These are phyloP conservation scores for Thelonectria rubi DNA, from an alignment of 2,329 filamentous ascomycete genomes.

Conservation along the genomic window DNA sequence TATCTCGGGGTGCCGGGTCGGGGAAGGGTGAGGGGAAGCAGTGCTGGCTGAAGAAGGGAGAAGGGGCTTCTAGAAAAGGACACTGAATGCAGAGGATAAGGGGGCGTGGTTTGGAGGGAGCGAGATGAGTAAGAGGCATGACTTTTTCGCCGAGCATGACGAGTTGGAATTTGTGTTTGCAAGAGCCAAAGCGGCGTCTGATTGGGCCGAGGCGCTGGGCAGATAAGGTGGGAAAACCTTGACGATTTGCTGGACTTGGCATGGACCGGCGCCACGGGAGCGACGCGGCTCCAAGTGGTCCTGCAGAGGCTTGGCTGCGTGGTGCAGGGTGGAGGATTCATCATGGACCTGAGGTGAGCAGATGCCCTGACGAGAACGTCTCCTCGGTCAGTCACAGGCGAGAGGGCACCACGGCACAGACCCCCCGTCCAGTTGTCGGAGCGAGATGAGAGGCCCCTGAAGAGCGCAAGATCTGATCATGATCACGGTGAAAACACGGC, in stretches of 20 bases:
- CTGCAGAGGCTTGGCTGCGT: constrained; percentile 3
- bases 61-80: constrained; percentile 37
- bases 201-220: constrained; percentile 30
- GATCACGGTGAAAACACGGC: constrained; percentile 1
- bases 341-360: constrained; percentile 4
- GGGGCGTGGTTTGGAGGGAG: constrained; percentile 11
- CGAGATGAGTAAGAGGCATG: constrained; percentile 11
- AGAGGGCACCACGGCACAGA: too few species aligned
- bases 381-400: constrained; percentile 5
- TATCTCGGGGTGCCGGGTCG: too few species aligned
- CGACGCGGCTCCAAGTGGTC: constrained; percentile 29
- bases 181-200: constrained; percentile 22
- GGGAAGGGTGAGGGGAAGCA: neutral
- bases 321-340: neutral
- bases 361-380: neutral
- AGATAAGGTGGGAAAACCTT: constrained; percentile 37
- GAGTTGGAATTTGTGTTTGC: constrained; percentile 39
- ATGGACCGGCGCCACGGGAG: constrained; percentile 32
- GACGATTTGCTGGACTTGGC: constrained; percentile 27
- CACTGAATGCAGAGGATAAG: neutral
- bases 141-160: constrained; percentile 29
- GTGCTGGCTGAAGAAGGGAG: neutral
- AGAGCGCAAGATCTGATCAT: constrained; percentile 6
- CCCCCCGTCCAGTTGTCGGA: too few species aligned
- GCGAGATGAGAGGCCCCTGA: constrained; percentile 14